phyloP scores from a whole-genome alignment of 1,284 basidiomycete genomes.

The Mycena citricolor region DNA sequence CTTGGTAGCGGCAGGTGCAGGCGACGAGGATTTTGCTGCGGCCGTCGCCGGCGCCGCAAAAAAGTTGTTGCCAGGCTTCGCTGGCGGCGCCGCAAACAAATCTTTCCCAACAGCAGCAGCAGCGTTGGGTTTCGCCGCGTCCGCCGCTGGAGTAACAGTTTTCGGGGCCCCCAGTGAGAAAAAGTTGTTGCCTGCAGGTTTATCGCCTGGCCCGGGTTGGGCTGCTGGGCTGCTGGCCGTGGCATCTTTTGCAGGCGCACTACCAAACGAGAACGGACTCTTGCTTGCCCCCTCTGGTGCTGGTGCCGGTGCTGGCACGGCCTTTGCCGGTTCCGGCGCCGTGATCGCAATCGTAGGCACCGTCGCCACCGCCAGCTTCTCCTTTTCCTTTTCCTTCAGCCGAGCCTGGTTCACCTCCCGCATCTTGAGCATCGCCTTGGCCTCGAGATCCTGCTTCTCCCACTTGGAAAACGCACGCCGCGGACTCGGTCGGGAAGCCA shows the following conservation, averaged over 20 bases:
- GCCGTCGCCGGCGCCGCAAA: constrained; percentile 13
- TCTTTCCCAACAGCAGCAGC: constrained; percentile 22
- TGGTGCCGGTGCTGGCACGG: too few species aligned
- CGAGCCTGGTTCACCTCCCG: constrained; percentile 51
- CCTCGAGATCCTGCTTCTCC: constrained; percentile 81
- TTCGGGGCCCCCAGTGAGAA: too few species aligned
- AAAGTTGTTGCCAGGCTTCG: constrained; percentile 17
- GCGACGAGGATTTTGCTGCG: constrained; percentile 26
- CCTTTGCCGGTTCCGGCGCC: constrained; percentile 22
- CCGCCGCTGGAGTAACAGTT: neutral
- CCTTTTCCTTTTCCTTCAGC: constrained; percentile 41
- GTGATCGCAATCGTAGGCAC: constrained; percentile 36
- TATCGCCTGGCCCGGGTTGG: too few species aligned
- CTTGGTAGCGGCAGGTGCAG: constrained; percentile 17
- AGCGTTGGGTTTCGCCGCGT: neutral
- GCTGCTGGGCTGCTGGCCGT: too few species aligned
- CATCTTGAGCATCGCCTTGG: constrained; percentile 69
- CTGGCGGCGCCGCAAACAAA: constrained; percentile 6
- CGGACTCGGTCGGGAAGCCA: constrained; percentile 37
- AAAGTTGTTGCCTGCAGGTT: too few species aligned
- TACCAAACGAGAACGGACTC: neutral
- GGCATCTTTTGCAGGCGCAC: too few species aligned
- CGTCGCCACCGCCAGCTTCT: constrained; percentile 34
- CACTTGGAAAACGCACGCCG: constrained; percentile 65
- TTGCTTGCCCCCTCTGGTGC: constrained; percentile 17